A percentile compares a stretch with the other conserved stretches of the same genome.
Conservation (phyloP, 2,329 filamentous ascomycete species). For the Fusarium metavorans region DNA sequence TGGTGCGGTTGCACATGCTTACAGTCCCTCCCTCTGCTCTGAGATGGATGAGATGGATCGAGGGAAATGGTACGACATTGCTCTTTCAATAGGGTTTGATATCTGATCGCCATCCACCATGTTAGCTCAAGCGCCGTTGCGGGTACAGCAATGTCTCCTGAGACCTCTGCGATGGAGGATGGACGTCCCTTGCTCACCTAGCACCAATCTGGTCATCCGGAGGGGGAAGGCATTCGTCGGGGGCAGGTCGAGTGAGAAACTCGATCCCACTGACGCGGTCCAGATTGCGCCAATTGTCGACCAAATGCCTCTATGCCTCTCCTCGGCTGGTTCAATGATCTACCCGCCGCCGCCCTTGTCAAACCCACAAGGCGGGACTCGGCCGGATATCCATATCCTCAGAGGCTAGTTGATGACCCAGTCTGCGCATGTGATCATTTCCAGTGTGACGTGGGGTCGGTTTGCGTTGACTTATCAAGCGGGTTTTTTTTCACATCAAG, state of each 20-base stretch:
- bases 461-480: not conserved
- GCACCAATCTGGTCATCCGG: not conserved
- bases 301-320: conserved; percentile 3
- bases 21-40: not conserved
- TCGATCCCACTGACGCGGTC: not conserved
- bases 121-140: conserved; percentile 21
- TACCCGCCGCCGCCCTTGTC: conserved; percentile 21
- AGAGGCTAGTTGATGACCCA: not conserved
- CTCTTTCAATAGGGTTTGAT: conserved; percentile 1
- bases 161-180: not conserved
- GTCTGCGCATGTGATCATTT: conserved; percentile 26
- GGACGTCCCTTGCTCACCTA: not conserved
- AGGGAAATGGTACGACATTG: not conserved
- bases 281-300: not conserved
- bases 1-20: conserved; percentile 19
- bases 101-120: conserved; percentile 29
- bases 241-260: not conserved
- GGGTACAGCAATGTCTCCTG: conserved; percentile 51
- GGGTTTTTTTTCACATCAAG: not conserved
- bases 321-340: conserved; percentile 15
- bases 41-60: not conserved
- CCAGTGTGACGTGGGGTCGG: conserved; percentile 3
- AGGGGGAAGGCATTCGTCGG: not conserved
- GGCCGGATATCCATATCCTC: conserved; percentile 2
- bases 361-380: conserved; percentile 7